phyloP scores from a whole-genome alignment of 2,329 filamentous ascomycete species.

The Cryphonectria nitschkei region DNA sequence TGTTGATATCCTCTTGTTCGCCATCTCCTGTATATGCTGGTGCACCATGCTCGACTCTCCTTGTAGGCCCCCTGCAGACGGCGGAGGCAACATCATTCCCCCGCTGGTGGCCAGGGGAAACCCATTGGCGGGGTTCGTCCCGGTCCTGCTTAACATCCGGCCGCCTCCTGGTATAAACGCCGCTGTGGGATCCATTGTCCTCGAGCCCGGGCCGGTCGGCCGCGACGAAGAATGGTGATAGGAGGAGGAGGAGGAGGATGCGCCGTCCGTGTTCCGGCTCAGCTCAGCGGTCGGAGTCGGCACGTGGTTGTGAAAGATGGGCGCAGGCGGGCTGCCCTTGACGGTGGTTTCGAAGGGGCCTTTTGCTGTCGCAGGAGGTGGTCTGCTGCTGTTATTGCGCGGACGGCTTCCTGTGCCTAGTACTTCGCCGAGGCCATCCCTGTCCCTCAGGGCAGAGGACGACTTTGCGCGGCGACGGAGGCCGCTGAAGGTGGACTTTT shows the following conservation, averaged over 20 bases:
- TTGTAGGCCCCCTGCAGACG: constrained; percentile 37
- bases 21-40: constrained; percentile 78
- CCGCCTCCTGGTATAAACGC: constrained; percentile 36
- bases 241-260: not conserved
- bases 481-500: constrained; percentile 15
- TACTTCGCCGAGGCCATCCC: constrained; percentile 22
- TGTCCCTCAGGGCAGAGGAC: constrained; percentile 20
- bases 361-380: constrained; percentile 28
- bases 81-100: constrained; percentile 35
- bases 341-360: constrained; percentile 45
- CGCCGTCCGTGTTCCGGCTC: constrained; percentile 16
- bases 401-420: constrained; percentile 13
- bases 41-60: constrained; percentile 55
- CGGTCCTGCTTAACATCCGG: constrained; percentile 50
- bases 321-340: constrained; percentile 53
- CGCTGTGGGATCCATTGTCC: constrained; percentile 9
- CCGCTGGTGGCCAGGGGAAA: constrained; percentile 27
- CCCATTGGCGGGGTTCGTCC: constrained; percentile 40
- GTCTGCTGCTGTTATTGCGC: constrained; percentile 2
- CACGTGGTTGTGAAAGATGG: constrained; percentile 52
- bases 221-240: not conserved
- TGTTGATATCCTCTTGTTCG: constrained; percentile 91
- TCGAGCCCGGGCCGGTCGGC: not conserved
- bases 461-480: constrained; percentile 25
- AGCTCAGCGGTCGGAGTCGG: constrained; percentile 48